These are phyloP conservation scores for Pseudocercospora crystallina DNA, from an alignment of 2,329 filamentous ascomycete genomes.

Conservation along the genomic window DNA sequence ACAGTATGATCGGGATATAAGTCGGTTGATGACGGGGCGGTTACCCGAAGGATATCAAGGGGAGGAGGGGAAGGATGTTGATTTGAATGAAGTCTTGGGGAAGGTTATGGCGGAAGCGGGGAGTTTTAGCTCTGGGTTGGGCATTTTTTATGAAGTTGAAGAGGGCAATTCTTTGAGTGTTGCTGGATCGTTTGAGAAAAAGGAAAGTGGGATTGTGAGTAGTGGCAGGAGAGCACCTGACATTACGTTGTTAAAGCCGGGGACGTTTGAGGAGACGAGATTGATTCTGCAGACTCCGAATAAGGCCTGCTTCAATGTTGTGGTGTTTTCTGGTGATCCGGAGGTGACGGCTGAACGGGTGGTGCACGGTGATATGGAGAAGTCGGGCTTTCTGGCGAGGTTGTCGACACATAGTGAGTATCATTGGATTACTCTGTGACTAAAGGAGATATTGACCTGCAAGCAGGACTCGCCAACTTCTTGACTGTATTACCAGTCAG, in stretches of 20 bases:
- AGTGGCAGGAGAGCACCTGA: slow-evolving; percentile 51
- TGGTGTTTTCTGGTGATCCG: slow-evolving; percentile 44
- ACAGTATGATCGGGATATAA: slow-evolving; percentile 26
- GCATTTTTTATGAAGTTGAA: slow-evolving; percentile 22
- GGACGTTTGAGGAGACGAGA: slow-evolving; percentile 45
- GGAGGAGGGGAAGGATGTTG: slow-evolving; percentile 20
- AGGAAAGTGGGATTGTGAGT: slow-evolving; percentile 20
- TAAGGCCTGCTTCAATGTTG: slow-evolving; percentile 42
- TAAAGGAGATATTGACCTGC: slow-evolving; percentile 1
- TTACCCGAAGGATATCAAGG: slow-evolving; percentile 22
- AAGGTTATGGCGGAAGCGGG: slow-evolving; percentile 23
- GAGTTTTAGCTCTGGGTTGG: slow-evolving; percentile 26
- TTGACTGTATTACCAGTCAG: slow-evolving; percentile 31
- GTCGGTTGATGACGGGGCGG: slow-evolving; percentile 24
- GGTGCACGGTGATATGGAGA: not conserved
- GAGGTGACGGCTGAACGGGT: slow-evolving; percentile 8
- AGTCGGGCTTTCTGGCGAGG: slow-evolving; percentile 9
- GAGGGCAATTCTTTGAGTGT: slow-evolving; percentile 12
- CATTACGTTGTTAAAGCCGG: slow-evolving; percentile 46
- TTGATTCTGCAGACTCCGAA: slow-evolving; percentile 49
- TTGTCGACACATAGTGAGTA: slow-evolving; percentile 12
- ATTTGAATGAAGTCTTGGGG: slow-evolving; percentile 22
- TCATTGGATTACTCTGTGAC: slow-evolving; percentile 8
- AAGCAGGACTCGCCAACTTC: slow-evolving; percentile 24
- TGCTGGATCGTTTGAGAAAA: slow-evolving; percentile 2